Evolutionary conservation across 257 asterid genomes (phyloP).

Genomic region (Solanum stenotomum): DNA sequence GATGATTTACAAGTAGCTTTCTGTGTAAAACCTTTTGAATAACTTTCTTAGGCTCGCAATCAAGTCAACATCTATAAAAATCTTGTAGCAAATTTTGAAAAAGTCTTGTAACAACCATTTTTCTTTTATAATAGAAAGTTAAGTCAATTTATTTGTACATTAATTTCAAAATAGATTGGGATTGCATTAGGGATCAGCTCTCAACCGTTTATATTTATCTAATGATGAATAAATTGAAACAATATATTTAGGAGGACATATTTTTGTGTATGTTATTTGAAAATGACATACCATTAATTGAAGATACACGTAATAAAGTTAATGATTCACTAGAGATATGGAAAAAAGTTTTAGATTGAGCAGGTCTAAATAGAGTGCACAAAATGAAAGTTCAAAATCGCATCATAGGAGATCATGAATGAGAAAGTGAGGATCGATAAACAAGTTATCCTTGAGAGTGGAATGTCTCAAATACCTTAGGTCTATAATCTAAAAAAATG

Average conservation of each 20-base stretch:
- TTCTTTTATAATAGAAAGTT: background rate
- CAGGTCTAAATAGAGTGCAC: background rate
- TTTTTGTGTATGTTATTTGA: background rate
- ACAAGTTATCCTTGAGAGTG: background rate
- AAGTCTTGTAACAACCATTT: background rate
- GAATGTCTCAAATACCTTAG: background rate
- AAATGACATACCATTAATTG: no score
- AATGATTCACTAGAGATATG: background rate
- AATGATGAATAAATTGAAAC: background rate
- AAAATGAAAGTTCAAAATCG: no score
- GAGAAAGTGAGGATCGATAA: background rate
- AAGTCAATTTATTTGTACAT: background rate
- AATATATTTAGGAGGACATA: background rate
- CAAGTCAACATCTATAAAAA: background rate
- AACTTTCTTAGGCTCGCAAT: no score
- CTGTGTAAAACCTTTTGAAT: no score
- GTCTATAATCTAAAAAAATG: no score
- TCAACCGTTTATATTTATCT: background rate
- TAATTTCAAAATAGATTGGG: background rate
- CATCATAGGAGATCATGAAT: no score
- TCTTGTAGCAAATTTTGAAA: no score
- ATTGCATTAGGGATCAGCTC: background rate
- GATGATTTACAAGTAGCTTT: no score
- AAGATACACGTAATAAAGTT: no score
- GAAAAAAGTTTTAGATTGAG: no score